Base-by-base conservation (phyloP, 2,329 filamentous ascomycete genomes). In the Fusarium siculi region DNA sequence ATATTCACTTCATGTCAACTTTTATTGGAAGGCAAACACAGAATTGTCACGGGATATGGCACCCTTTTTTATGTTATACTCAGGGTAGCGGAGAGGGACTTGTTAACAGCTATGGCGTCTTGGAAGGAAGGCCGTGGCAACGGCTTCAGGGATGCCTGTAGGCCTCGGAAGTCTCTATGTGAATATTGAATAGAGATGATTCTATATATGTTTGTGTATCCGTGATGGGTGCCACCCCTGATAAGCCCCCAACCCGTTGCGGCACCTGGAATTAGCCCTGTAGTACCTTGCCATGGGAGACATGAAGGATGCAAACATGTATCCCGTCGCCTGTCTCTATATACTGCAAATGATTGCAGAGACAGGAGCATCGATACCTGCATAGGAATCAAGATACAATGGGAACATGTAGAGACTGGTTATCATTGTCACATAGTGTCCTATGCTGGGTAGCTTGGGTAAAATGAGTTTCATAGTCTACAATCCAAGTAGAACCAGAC, bases 21-120 rank as follows among this genome's bases (percentile, higher is more conserved):
- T 67, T 74, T 77, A 69, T 77, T 78, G 72, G 73, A 72, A 68
- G 58, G 75, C 64, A 68, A 66, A 68, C 36, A 66, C 60, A 66
- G 66, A 66, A 61, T 68, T 65, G 63, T 71, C 56, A 63, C 70
- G 68, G 75, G 71, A 78, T 66, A 70, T 74, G 70, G 70, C 70
- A 73, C 61, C 70, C 72, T 72, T 76, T 63, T 62, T 72, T 75
- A 69, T 69, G 64, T 70, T 68, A 58, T 65, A 70, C 59, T 72
- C 63, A 66, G 63, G 66, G 73, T 63, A 73, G 70, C 70, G 66
- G 61, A 58, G 61, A 73, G 66, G 70, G 61, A 68, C 71, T 69
- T 73, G 76, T 56, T 74, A 78, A 71, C 73, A 73, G 74, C 72
- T 70, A 75, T 67, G 77, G 77, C 77, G 77, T 79, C 77, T 78